Conservation (phyloP, 208 protist genomes). For the Trypanosoma lewisi region DNA sequence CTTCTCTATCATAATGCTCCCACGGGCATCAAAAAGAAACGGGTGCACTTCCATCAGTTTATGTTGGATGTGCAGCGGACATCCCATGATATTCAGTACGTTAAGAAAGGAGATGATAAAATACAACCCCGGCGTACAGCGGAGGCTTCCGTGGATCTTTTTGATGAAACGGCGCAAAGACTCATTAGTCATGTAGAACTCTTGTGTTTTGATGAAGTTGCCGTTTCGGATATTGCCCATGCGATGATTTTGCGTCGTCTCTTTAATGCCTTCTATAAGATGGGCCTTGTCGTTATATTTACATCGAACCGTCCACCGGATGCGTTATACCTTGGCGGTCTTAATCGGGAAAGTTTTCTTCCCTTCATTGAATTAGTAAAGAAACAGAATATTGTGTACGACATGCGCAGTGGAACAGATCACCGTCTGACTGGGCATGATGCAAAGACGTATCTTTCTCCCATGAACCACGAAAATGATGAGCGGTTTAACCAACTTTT, state of each 20-base stretch:
- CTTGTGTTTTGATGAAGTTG: slow-evolving; percentile 94
- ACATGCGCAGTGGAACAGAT: slow-evolving; percentile 89
- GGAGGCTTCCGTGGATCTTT: slow-evolving; percentile 67
- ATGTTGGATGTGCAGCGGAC: slow-evolving; percentile 95
- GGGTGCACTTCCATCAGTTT: slow-evolving; percentile 96
- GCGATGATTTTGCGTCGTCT: slow-evolving; percentile 95
- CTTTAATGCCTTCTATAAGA: slow-evolving; percentile 89
- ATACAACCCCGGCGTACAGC: slow-evolving; percentile 54
- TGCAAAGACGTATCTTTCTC: slow-evolving; percentile 69
- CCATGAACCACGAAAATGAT: slow-evolving; percentile 58
- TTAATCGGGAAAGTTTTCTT: slow-evolving; percentile 93
- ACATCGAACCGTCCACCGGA: slow-evolving; percentile 91
- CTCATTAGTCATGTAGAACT: slow-evolving; percentile 89
- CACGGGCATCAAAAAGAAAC: slow-evolving; percentile 72
- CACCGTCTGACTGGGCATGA: slow-evolving; percentile 88
- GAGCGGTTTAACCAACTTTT: slow-evolving; percentile 75
- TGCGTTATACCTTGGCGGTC: slow-evolving; percentile 90
- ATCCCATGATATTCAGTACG: slow-evolving; percentile 68
- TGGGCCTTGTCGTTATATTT: slow-evolving; percentile 91
- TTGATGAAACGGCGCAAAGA: slow-evolving; percentile 84
- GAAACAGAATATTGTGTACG: slow-evolving; percentile 76
- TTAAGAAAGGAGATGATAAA: slow-evolving; percentile 42
- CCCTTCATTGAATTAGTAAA: slow-evolving; percentile 95
- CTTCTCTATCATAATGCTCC: slow-evolving; percentile 90
- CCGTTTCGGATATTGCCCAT: slow-evolving; percentile 93